Base-by-base conservation (phyloP, 371 early-diverging fungal species). In the Zychaea mexicana region DNA sequence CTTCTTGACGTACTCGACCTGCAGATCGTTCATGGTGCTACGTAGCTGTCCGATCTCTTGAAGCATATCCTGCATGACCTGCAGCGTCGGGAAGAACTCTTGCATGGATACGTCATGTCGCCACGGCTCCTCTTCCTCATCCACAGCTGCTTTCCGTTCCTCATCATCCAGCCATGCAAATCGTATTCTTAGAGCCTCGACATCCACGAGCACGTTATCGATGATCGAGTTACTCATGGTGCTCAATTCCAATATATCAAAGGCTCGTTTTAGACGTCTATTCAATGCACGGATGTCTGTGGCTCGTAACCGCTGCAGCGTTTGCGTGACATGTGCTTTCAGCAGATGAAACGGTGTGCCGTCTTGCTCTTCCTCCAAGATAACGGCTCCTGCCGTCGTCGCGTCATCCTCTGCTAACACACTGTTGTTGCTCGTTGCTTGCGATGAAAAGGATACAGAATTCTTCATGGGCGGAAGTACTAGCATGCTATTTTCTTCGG, bases 151-250 rank as follows among this genome's bases (percentile, higher is more conserved):
- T 42, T 42, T 13, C 4, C n/a, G 21, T 7, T 58, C 69, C 7
- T 74, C 49, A 22, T 68, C 79, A 27, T 84, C 82, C 9, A 86
- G 64, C 84, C 86, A 83, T 36, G 73, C 27, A 67, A 89, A 90
- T 3, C 84, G 74, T 15, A 76, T 64, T 3, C 72, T 63, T 17
- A 92, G 70, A 21, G 64, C 74, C 33, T 76, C 77, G n/a, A 90
- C 78, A 53, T 90, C 92, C 0, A 81, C 71, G 17, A 82, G 54
- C 28, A 90, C 82, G 52, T 86, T 90, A 36, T 89, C 88, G 33
- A 92, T 88, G 19, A 90, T 87, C 21, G 87, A 88, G 60, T 92
- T 89, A 60, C 88, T 88, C 80, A 92, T 83, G 28, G 81, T 82
- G n/a, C 86, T 85, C 24, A 92, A 76, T 33, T 90, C 90, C 8